phyloP scores from a whole-genome alignment of 352 stramenopile genomes.

The Paralagenidium karlingii region DNA sequence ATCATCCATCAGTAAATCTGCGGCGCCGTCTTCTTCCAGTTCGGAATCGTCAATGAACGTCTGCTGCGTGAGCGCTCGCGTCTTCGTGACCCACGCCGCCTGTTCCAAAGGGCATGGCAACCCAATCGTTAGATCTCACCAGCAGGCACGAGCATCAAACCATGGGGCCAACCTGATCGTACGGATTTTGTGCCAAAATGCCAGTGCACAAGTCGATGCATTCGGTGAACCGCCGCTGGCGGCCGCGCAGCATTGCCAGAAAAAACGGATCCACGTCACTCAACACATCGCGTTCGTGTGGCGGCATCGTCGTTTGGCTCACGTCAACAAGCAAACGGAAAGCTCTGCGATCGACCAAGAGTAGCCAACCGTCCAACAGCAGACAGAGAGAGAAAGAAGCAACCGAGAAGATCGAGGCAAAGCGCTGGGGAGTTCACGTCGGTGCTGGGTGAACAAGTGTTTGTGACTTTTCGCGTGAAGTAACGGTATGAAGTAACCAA shows the following conservation, averaged over 20 bases:
- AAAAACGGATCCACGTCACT: slow-evolving; percentile 81
- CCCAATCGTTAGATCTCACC: background rate
- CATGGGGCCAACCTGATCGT: slow-evolving; percentile 71
- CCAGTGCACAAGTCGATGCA: slow-evolving; percentile 76
- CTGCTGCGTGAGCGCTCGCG: slow-evolving; percentile 74
- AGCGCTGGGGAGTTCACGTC: too few relatives aligned
- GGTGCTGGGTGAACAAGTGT: background rate
- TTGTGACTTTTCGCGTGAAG: slow-evolving; percentile 11
- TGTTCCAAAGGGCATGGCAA: slow-evolving; percentile 6
- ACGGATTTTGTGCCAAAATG: slow-evolving; percentile 74
- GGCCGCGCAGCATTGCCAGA: slow-evolving; percentile 62
- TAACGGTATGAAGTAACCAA: slow-evolving; percentile 12
- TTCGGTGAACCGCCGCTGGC: slow-evolving; percentile 67
- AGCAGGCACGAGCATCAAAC: background rate
- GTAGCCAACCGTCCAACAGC: too few relatives aligned
- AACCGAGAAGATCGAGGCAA: too few relatives aligned
- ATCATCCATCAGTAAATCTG: slow-evolving; percentile 87
- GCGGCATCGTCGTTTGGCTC: too few relatives aligned
- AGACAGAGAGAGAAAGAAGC: too few relatives aligned
- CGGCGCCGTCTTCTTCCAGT: slow-evolving; percentile 83
- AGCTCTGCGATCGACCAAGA: too few relatives aligned
- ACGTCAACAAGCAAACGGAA: too few relatives aligned
- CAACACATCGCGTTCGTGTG: too few relatives aligned
- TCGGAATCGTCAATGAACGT: slow-evolving; percentile 90
- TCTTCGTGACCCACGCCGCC: slow-evolving; percentile 87